Conservation (phyloP, 2,329 filamentous ascomycete species). For the Dactylonectria macrodidyma region DNA sequence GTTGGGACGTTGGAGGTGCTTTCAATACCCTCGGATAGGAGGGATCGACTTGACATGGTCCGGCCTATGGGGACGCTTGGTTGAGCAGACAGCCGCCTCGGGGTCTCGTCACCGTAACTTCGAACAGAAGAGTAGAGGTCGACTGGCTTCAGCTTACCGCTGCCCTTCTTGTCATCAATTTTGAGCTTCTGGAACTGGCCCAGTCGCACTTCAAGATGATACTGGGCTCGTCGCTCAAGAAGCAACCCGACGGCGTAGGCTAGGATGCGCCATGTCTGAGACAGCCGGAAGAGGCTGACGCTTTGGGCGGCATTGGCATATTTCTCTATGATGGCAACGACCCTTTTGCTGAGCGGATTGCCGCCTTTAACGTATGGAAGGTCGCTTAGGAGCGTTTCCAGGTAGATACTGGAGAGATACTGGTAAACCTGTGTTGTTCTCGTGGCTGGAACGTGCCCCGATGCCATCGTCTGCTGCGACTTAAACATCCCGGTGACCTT, state of each 20-base stretch:
- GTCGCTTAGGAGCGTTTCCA: conserved; percentile 66
- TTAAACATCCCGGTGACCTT: conserved; percentile 71
- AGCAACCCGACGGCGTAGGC: conserved; percentile 70
- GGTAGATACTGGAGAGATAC: conserved; percentile 70
- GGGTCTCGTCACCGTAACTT: conserved; percentile 56
- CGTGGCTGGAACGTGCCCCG: conserved; percentile 69
- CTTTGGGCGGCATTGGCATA: conserved; percentile 72
- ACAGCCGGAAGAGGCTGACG: conserved; percentile 70
- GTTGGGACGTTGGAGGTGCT: conserved; percentile 76
- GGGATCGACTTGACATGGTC: conserved; percentile 58
- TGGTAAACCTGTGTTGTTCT: conserved; percentile 67
- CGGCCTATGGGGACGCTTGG: conserved; percentile 50
- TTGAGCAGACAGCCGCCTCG: conserved; percentile 51
- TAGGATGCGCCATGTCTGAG: conserved; percentile 76
- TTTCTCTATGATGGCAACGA: conserved; percentile 66
- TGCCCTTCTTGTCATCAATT: conserved; percentile 50
- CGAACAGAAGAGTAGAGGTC: conserved; percentile 43
- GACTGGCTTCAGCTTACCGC: conserved; percentile 45
- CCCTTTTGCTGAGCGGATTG: conserved; percentile 61
- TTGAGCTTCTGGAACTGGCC: conserved; percentile 55
- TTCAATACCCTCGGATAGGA: conserved; percentile 70
- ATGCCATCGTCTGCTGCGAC: conserved; percentile 74
- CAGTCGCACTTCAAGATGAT: conserved; percentile 68
- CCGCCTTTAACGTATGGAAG: conserved; percentile 60
- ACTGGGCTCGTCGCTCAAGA: conserved; percentile 68